Percentiles rank a stretch among this genome's conserved stretches.
phyloP scores from a whole-genome alignment of 2,329 filamentous ascomycete species.

The Drechslerella stenobrocha region DNA sequence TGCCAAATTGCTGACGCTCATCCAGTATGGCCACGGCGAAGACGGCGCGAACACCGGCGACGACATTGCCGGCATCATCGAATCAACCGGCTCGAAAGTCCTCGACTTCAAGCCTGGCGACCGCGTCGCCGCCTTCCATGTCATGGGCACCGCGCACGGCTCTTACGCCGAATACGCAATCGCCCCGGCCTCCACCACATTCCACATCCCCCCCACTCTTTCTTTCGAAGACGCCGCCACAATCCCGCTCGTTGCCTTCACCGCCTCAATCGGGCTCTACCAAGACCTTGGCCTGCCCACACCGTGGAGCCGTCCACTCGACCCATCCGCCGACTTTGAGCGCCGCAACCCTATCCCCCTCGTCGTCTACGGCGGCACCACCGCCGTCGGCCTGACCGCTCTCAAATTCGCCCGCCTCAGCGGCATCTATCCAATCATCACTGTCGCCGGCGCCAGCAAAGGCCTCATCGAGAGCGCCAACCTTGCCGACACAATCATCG shows the following conservation, averaged over 20 bases:
- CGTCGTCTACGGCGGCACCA: slow-evolving; percentile 58
- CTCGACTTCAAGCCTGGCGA: slow-evolving; percentile 64
- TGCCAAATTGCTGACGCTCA: too few species aligned
- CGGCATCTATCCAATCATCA: slow-evolving; percentile 40
- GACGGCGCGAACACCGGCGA: slow-evolving; percentile 59
- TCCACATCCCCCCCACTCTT: slow-evolving; percentile 56
- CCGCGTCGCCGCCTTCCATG: slow-evolving; percentile 63
- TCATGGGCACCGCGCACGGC: slow-evolving; percentile 52
- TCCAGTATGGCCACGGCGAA: slow-evolving; percentile 22
- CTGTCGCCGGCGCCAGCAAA: slow-evolving; percentile 40
- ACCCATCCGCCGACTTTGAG: slow-evolving; percentile 48
- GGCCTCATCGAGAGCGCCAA: slow-evolving; percentile 49
- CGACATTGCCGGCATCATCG: slow-evolving; percentile 63
- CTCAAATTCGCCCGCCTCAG: slow-evolving; percentile 47
- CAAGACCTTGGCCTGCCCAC: slow-evolving; percentile 58
- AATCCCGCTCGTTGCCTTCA: slow-evolving; percentile 63
- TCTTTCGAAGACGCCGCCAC: slow-evolving; percentile 62
- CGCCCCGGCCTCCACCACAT: slow-evolving; percentile 57
- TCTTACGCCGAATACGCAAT: slow-evolving; percentile 58
- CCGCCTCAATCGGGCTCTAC: slow-evolving; percentile 61
- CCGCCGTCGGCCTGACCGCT: slow-evolving; percentile 40
- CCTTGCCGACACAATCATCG: slow-evolving; percentile 58
- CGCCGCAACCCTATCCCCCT: slow-evolving; percentile 54
- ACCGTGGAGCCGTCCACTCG: slow-evolving; percentile 58
- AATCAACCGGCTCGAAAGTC: slow-evolving; percentile 62